phyloP scores from a whole-genome alignment of 1,284 basidiomycete species.

The Boletus mariae region DNA sequence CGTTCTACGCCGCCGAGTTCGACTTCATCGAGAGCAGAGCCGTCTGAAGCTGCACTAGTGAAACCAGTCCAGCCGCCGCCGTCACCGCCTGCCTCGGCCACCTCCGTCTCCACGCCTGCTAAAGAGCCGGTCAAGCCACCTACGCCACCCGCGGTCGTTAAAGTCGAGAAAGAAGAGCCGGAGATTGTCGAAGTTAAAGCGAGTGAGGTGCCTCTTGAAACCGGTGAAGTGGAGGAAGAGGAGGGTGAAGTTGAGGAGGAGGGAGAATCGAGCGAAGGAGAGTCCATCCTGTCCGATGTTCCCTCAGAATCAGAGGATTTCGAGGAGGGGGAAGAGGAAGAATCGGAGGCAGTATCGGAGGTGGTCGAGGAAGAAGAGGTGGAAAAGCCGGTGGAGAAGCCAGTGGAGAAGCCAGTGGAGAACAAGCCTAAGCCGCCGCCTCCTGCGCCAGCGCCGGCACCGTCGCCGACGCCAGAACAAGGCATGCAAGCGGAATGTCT shows the following conservation, averaged over 20 bases:
- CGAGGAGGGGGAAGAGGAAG: slow-evolving; percentile 2
- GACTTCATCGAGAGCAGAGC: not conserved
- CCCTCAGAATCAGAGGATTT: slow-evolving; percentile 10
- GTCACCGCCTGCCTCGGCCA: not conserved
- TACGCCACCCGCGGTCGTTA: not conserved
- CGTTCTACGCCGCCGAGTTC: not conserved
- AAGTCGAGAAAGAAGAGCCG: slow-evolving; percentile 1
- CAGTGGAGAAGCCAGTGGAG: no score
- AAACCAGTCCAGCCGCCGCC: not conserved
- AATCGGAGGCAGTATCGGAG: slow-evolving; percentile 4
- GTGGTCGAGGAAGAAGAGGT: slow-evolving; percentile 16
- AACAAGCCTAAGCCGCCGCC: slow-evolving; percentile 10
- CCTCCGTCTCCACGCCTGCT: not conserved
- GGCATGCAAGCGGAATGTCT: slow-evolving; percentile 63
- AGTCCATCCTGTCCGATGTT: slow-evolving; percentile 13
- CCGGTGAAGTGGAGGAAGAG: slow-evolving; percentile 20
- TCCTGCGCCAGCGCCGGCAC: slow-evolving; percentile 10
- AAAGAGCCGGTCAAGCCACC: not conserved
- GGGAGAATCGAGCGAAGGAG: slow-evolving; percentile 10
- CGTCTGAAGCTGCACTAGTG: not conserved
- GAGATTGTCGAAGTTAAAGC: slow-evolving; percentile 2
- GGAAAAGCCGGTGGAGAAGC: slow-evolving; percentile 21
- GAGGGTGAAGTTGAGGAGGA: slow-evolving; percentile 18
- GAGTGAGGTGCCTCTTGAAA: not conserved
- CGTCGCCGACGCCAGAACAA: slow-evolving; percentile 39